Conservation (phyloP, 345 rosid genomes). For the Clausena lansium region DNA sequence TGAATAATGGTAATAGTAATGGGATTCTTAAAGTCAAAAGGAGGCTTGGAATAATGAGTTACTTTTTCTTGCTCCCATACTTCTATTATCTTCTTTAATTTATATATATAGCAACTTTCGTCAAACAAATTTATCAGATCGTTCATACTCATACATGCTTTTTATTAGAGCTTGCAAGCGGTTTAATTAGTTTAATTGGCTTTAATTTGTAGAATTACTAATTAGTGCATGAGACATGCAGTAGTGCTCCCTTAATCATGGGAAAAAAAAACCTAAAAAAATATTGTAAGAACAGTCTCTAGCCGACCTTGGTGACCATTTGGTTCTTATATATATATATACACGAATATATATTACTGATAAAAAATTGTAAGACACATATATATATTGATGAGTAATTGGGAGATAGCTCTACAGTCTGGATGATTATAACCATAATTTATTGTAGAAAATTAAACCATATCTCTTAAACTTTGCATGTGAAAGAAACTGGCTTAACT, state of each 20-base stretch:
- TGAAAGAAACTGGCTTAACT: neutral
- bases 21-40: neutral
- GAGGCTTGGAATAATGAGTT: conserved; percentile 2
- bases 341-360: neutral
- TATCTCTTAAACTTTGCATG: neutral
- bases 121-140: neutral
- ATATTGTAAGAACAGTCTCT: neutral
- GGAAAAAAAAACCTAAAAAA: no score
- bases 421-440: neutral
- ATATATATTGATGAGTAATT: neutral
- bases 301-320: no score
- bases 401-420: neutral
- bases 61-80: neutral
- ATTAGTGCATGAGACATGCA: no score
- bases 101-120: neutral
- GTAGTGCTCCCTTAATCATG: no score
- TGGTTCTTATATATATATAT: no score
- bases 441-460: neutral
- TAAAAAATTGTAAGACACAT: no score
- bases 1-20: no score
- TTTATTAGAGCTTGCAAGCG: no score
- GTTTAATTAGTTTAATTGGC: no score
- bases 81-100: neutral
- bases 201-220: no score
- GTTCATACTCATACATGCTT: no score